phyloP scores from a whole-genome alignment of 805 yeast species.

The Helenozyma baotianmanensis region DNA sequence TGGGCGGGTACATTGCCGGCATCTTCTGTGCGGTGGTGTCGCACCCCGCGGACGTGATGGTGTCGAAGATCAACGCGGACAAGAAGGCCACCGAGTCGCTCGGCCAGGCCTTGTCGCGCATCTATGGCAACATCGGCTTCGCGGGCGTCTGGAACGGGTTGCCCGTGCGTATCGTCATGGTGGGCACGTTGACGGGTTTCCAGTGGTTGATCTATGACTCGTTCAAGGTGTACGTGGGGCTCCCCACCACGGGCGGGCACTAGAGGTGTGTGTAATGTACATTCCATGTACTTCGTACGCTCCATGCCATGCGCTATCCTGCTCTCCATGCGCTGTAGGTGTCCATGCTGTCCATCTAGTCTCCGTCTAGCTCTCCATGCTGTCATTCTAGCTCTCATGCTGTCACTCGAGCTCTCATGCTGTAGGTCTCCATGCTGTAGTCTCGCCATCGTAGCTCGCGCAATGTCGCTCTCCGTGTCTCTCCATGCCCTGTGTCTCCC shows the following conservation, averaged over 20 bases:
- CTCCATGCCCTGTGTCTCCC: too few species aligned
- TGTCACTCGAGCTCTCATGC: too few species aligned
- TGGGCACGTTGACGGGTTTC: slow-evolving; percentile 94
- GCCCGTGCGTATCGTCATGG: slow-evolving; percentile 91
- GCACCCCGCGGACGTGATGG: slow-evolving; percentile 99
- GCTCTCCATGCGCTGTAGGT: too few species aligned
- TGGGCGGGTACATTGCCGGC: slow-evolving; percentile 97
- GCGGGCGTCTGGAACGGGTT: slow-evolving; percentile 93
- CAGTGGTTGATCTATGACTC: slow-evolving; percentile 98
- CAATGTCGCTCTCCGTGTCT: too few species aligned
- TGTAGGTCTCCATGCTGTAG: too few species aligned
- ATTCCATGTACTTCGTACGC: too few species aligned
- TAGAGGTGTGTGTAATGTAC: slow-evolving; percentile 11
- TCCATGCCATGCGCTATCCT: too few species aligned
- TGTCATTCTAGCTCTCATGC: too few species aligned
- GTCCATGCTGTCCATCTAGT: too few species aligned
- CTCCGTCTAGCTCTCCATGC: too few species aligned
- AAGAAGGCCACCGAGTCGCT: slow-evolving; percentile 60
- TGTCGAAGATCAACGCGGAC: slow-evolving; percentile 81
- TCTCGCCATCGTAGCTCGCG: too few species aligned
- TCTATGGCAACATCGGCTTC: slow-evolving; percentile 82
- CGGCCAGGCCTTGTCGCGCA: slow-evolving; percentile 64
- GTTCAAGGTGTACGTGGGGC: slow-evolving; percentile 88
- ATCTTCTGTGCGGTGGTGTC: slow-evolving; percentile 92
- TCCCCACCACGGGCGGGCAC: slow-evolving; percentile 84